Base-by-base conservation (phyloP, 768 basidiomycete genomes). In the Sporobolomyces pararoseus region DNA sequence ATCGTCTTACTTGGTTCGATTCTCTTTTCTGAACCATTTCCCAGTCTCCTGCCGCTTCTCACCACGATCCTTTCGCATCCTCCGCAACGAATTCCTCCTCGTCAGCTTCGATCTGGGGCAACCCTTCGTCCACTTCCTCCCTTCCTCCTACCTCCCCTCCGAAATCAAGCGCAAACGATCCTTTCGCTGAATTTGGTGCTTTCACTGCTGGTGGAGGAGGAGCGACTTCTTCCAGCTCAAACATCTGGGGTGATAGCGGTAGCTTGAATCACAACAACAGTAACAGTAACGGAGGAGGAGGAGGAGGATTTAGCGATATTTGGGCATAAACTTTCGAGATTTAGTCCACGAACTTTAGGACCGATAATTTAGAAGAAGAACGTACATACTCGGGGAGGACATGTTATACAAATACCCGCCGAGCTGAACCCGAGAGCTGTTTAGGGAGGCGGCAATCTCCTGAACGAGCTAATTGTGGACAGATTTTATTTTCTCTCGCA, bases 111-210 rank as follows among this genome's bases (percentile, higher is more conserved):
- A 47, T 63, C 62, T 68, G 67, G 64, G 59, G 64, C 39, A 31
- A 37, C 34, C 2, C 47, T 21, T 31, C 55, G n/a, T 23, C 58
- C 1, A 31, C 60, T 6, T 14, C 69, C 21, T 16, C 67, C 3
- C 2, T 55, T 12, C 16, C 63, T 21, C 16, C 54, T n/a, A 9
- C 46, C 1, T 27, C 25, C 4, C 32, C 57, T 3, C 5, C 50
- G 2, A 17, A 32, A 34, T 12, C 62, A 2, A 32, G 58, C 16
- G 55, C 59, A 9, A 27, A 52, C 50, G 71, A 72, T 47, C 71
- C 71, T 19, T 72, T 72, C 19, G 71, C 71, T 13, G 62, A 62
- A 12, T 72, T 72, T 27, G 71, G 71, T 4, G 52, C 65, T n/a
- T 72, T 67, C 63, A 49, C 68, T 9, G 37, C 53, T 29, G 46